Conservation (phyloP, 164 flowering plant genomes). For the Vitis vinifera region ASM3070453v1 NC_081810.1:7374501-7375000, state of each 20-base stretch:
- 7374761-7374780: neutral
- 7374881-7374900: slow-evolving; percentile 72
- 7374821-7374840: slow-evolving; percentile 60
- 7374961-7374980: slow-evolving; percentile 53
- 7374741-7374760: neutral
- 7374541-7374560: too few relatives aligned
- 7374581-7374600: too few relatives aligned
- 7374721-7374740: neutral
- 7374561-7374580: too few relatives aligned
- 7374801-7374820: slow-evolving; percentile 70
- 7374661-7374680: too few relatives aligned
- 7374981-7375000: slow-evolving; percentile 46
- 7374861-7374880: slow-evolving; percentile 76
- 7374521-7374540: too few relatives aligned
- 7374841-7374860: slow-evolving; percentile 75
- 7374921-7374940: slow-evolving; percentile 57
- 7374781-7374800: slow-evolving; percentile 56
- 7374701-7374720: too few relatives aligned
- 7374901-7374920: slow-evolving; percentile 63
- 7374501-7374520: too few relatives aligned
- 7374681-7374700: too few relatives aligned
- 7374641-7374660: too few relatives aligned
- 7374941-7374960: slow-evolving; percentile 69
- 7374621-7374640: too few relatives aligned
- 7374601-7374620: too few relatives aligned